A percentile compares a stretch with the other conserved stretches of the same genome.
Conservation (phyloP, 2,329 filamentous ascomycete genomes). For the Hymenoscyphus occultus region DNA sequence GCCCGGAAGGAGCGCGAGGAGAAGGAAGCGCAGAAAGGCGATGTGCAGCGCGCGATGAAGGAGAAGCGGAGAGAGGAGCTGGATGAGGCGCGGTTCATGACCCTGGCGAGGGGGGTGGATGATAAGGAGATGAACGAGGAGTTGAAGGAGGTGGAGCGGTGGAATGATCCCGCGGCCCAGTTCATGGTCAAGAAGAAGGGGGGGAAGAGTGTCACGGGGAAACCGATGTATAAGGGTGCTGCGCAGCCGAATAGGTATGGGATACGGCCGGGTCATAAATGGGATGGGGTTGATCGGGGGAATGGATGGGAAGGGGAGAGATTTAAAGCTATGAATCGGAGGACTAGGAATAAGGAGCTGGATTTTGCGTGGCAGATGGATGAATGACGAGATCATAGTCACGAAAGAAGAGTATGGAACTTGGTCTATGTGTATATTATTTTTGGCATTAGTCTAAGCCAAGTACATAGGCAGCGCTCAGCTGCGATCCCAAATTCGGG, state of each 20-base stretch:
- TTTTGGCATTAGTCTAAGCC: not conserved
- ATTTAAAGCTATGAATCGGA: slow-evolving; percentile 82
- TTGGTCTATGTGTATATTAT: not conserved
- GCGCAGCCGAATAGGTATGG: slow-evolving; percentile 90
- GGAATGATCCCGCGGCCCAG: slow-evolving; percentile 90
- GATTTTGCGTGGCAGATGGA: slow-evolving; percentile 98
- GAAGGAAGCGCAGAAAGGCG: slow-evolving; percentile 72
- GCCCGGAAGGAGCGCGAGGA: slow-evolving; percentile 62
- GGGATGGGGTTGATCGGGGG: slow-evolving; percentile 93
- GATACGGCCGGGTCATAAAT: slow-evolving; percentile 86
- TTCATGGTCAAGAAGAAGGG: slow-evolving; percentile 57
- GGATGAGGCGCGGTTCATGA: slow-evolving; percentile 78
- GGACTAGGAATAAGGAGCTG: slow-evolving; percentile 71
- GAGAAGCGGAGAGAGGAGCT: slow-evolving; percentile 64
- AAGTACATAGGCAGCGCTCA: not conserved
- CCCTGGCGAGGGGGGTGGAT: slow-evolving; percentile 74
- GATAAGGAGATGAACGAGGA: slow-evolving; percentile 85
- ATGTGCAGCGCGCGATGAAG: slow-evolving; percentile 73
- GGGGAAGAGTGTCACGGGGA: slow-evolving; percentile 28
- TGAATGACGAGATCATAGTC: slow-evolving; percentile 49
- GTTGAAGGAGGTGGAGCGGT: slow-evolving; percentile 70
- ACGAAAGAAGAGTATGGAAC: not conserved
- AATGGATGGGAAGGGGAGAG: slow-evolving; percentile 93
- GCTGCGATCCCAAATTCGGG: not conserved
- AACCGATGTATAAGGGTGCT: slow-evolving; percentile 66